Base-by-base conservation (phyloP, 495 filamentous ascomycete genomes). In the Terfezia claveryi region DNA sequence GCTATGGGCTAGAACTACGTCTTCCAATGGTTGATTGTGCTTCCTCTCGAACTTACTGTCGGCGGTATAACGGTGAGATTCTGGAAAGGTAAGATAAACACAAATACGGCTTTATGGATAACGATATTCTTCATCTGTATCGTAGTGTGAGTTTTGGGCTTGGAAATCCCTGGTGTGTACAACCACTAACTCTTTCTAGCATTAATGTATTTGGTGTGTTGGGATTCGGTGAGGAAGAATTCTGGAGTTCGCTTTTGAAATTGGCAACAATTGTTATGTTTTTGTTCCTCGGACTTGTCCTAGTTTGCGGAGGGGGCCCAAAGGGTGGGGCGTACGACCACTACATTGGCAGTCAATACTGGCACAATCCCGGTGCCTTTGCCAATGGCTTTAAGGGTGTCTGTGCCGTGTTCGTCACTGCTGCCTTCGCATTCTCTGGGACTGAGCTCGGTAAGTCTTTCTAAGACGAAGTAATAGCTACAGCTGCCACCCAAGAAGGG, bases 371-470 rank as follows among this genome's bases (percentile, higher is more conserved):
- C 0, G 82, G 82, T 12, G 73, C 82, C 2, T 85, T 85, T 59
- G 71, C 73, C 0, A 63, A 80, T 37, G 76, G 82, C 16, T 83
- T 85, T 69, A 76, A 76, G 38, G 75, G 76, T 50, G 72, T 77
- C 12, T 73, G 76, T 6, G 71, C 72, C 17, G 72, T 74, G 49
- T 76, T 79, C 50, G 77, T 80, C 57, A 77, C 81, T 61, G 80
- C 80, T 58, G 76, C 73, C 23, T 83, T 82, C 41, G 77, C 83
- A 53, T 85, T 85, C 65, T 80, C 81, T 49, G 82, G 82, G n/a
- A 78, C 78, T 10, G 82, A 86, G 38, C 38, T 44, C 16, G 38
- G 38, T 44, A 44, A 11, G 38, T 44, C 10, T 10, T 2, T 16
- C 38, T 20, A 1, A 20, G 20, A 20, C 20, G 20, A 20, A 20